These are phyloP conservation scores for Picochlorum sp. DNA, from an alignment of 139 green algal species.

Conservation along the genomic window DNA sequence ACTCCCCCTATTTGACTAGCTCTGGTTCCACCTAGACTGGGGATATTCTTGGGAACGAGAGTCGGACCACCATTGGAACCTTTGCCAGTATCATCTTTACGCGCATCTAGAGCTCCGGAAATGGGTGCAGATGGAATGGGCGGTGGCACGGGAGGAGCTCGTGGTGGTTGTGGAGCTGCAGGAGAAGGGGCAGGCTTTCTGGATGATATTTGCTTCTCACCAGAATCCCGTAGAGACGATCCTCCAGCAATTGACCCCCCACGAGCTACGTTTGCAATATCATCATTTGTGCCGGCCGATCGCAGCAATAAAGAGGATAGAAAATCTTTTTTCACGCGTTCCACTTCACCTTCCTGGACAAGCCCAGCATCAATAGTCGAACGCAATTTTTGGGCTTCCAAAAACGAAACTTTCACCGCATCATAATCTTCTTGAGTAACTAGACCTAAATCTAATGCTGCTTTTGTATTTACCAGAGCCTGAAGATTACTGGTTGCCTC, in stretches of 20 bases:
- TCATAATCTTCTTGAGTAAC: conserved; percentile 61
- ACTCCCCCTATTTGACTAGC: conserved; percentile 4
- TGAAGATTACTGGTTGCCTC: conserved; percentile 9
- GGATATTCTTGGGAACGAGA: conserved; percentile 31
- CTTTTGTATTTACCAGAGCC: conserved; percentile 52
- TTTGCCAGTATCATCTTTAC: not conserved
- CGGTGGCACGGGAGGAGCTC: not conserved
- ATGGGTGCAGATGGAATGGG: not conserved
- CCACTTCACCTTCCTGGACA: conserved; percentile 57
- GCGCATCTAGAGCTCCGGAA: too few species aligned
- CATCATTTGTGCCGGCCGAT: too few species aligned
- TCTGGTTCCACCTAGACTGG: conserved; percentile 29
- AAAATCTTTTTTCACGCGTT: conserved; percentile 49
- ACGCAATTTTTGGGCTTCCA: conserved; percentile 74
- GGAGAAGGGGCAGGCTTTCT: not conserved
- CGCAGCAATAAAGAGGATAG: conserved; percentile 50
- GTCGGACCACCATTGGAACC: not conserved
- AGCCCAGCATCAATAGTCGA: conserved; percentile 59
- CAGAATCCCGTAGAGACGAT: too few species aligned
- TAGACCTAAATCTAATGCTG: conserved; percentile 60
- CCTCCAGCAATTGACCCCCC: too few species aligned
- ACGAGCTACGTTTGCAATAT: too few species aligned
- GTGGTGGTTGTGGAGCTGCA: not conserved
- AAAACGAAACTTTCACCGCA: conserved; percentile 63
- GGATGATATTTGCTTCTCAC: not conserved